Evolutionary conservation across 225 moss, liverwort and hornwort genomes (phyloP), one percentile per base, ranked within the genome.

Genomic region (Straminergon stramineum): DNA sequence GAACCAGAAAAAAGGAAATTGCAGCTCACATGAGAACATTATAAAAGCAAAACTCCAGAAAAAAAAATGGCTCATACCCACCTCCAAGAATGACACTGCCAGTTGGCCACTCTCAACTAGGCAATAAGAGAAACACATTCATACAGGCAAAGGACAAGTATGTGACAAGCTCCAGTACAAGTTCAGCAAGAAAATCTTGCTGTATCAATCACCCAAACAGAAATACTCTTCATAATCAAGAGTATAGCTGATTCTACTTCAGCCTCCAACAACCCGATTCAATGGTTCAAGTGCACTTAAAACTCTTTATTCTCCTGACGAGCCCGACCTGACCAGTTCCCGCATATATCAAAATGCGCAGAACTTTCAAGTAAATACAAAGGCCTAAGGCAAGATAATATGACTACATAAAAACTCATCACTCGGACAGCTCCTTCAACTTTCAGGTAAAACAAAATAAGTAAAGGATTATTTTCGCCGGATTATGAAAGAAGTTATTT

Each of bases 231-330:
- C 55, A 66, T 85, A 86, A 80, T 63, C 81, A 68, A 88, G 84
- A 80, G 79, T 66, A 35, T 9, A 84, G 81, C 64, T 58, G 80
- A 62, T 63, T 84, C 68, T 80, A 69, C 35, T 52, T 48, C 88
- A 75, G 81, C 81, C 61, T 86, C 56, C 56, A 70, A 79, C 65
- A 86, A 92, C 75, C 87, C 51, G 57, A 31, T 57, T 80, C 23
- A 76, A 60, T 53, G 81, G 65, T 85, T 79, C 63, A 75, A 86
- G 60, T 77, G 57, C 67, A 91, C 77, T 75, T 30, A 14, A 60
- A 83, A 90, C 88, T 84, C 86, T 88, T 88, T 89, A 91, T 90
- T 88, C 79, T 48, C 85, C 81, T 81, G 78, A 84, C 55, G 56
- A 79, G 27, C 67, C 78, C 41, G 56, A 52, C 68, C 55, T 71